These are phyloP conservation scores for Begonia fuchsioides DNA, from an alignment of 306 rosid species.

Conservation along the genomic window DNA sequence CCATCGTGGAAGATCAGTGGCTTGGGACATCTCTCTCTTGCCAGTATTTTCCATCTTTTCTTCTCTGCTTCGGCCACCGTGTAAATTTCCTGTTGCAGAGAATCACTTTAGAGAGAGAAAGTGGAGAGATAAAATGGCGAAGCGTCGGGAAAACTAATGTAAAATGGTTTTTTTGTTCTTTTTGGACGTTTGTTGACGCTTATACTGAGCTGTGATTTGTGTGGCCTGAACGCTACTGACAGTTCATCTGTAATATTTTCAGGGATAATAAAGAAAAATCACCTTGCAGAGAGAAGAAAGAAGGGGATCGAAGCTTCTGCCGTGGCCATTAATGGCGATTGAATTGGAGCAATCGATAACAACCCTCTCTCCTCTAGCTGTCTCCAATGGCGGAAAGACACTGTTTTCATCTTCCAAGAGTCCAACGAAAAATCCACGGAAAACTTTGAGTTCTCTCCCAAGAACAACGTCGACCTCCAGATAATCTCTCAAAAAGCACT, in stretches of 20 bases:
- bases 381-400: slow-evolving; percentile 12
- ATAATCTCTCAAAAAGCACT: slow-evolving; percentile 64
- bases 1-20: slow-evolving; percentile 71
- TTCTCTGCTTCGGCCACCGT: slow-evolving; percentile 37
- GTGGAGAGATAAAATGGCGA: too few relatives aligned
- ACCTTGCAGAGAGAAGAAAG: too few relatives aligned
- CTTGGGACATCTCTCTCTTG: slow-evolving; percentile 29
- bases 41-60: slow-evolving; percentile 43
- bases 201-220: too few relatives aligned
- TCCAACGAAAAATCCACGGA: slow-evolving; percentile 55
- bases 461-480: slow-evolving; percentile 48
- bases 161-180: too few relatives aligned
- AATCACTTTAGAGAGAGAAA: too few relatives aligned
- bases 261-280: too few relatives aligned
- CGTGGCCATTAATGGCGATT: too few relatives aligned
- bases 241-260: too few relatives aligned
- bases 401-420: slow-evolving; percentile 35
- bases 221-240: too few relatives aligned
- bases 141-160: too few relatives aligned
- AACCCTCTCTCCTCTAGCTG: slow-evolving; percentile 13
- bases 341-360: slow-evolving; percentile 5
- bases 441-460: slow-evolving; percentile 51
- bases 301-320: too few relatives aligned
- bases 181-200: too few relatives aligned
- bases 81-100: slow-evolving; percentile 38